These are phyloP conservation scores for Monosporascus ibericus DNA, from an alignment of 2,329 filamentous ascomycete genomes.

Conservation along the genomic window DNA sequence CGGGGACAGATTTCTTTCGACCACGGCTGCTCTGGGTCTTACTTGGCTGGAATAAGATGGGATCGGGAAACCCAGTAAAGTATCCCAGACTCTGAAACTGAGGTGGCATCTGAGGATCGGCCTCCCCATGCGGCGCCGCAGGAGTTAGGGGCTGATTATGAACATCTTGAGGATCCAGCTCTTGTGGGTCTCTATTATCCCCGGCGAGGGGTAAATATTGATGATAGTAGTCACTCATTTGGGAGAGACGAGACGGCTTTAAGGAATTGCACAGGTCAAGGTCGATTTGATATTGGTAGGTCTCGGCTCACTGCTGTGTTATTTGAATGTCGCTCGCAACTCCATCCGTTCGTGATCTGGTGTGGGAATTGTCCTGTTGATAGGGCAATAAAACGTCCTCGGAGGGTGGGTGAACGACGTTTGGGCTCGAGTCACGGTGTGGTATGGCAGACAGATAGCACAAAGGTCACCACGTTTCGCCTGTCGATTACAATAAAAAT, in stretches of 20 bases:
- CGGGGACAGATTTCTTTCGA: constrained; percentile 45
- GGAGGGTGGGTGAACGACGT: background rate
- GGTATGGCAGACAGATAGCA: too few species aligned
- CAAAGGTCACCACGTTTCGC: too few species aligned
- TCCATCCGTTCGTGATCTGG: background rate
- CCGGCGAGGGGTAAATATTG: constrained; percentile 49
- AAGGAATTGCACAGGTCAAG: background rate
- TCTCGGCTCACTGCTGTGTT: background rate
- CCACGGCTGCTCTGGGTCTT: constrained; percentile 38
- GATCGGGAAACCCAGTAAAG: constrained; percentile 44
- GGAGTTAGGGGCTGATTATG: constrained; percentile 29
- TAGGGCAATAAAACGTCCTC: background rate
- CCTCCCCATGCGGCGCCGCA: constrained; percentile 23
- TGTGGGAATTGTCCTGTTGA: background rate
- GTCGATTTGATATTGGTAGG: constrained; percentile 2
- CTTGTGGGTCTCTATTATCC: constrained; percentile 32
- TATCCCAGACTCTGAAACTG: constrained; percentile 43
- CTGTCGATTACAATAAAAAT: too few species aligned
- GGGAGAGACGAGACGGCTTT: constrained; percentile 4
- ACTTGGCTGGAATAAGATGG: constrained; percentile 39
- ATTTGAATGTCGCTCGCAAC: background rate
- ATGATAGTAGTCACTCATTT: constrained; percentile 53
- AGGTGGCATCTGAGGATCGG: constrained; percentile 29
- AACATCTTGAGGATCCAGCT: constrained; percentile 33
- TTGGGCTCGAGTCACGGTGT: background rate